Conservation (phyloP, 139 green algal species). For the Tetradesmus lagerheimii region DNA sequence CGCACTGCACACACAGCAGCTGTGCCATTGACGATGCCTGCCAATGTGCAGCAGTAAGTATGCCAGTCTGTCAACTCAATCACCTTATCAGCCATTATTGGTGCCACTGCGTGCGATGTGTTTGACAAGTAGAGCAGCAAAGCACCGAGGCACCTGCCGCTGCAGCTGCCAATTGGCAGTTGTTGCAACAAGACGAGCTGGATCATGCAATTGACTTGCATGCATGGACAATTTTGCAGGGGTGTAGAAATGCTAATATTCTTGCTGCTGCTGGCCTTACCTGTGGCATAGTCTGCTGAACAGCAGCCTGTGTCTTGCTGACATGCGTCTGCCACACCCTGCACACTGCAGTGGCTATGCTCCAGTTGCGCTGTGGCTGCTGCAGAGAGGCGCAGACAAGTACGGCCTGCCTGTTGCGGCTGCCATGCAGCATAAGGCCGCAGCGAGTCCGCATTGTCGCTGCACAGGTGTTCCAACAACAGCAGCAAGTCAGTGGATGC, state of each 20-base stretch:
- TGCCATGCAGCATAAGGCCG: neutral
- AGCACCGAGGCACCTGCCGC: too few relatives aligned
- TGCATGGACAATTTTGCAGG: neutral
- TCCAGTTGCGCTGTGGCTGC: slow-evolving; percentile 24
- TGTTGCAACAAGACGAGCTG: neutral
- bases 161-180: neutral
- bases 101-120: too few relatives aligned
- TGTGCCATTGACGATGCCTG: too few relatives aligned
- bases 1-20: too few relatives aligned
- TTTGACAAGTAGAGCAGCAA: too few relatives aligned
- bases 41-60: too few relatives aligned
- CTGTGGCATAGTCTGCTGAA: neutral
- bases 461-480: neutral
- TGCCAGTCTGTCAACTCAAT: too few relatives aligned
- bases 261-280: neutral
- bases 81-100: too few relatives aligned
- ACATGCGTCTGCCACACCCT: neutral
- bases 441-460: neutral
- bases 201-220: neutral
- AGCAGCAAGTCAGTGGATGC: neutral
- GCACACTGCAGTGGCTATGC: slow-evolving; percentile 11
- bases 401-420: neutral
- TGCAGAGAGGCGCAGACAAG: slow-evolving; percentile 10
- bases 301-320: slow-evolving; percentile 5
- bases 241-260: neutral